Evolutionary conservation across 75 land plant species (phyloP).

Genomic region (Isoetes taiwanensis): DNA sequence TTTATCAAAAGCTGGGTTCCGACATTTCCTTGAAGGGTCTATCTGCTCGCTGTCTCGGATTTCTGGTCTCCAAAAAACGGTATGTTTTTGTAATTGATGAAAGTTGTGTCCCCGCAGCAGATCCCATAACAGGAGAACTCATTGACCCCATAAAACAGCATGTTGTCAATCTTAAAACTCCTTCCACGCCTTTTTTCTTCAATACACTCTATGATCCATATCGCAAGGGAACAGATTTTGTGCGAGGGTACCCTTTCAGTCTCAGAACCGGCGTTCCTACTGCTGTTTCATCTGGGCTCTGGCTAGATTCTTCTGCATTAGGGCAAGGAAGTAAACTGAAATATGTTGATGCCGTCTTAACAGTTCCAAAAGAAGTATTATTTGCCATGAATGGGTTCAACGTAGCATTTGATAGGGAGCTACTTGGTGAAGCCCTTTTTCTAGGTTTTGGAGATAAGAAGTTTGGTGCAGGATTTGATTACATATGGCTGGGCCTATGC

Average conservation of each 20-base stretch:
- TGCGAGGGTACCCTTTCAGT: conserved; percentile 94
- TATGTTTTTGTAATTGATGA: conserved; percentile 66
- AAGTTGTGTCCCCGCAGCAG: conserved; percentile 66
- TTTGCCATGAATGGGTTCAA: conserved; percentile 74
- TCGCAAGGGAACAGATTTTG: conserved; percentile 74
- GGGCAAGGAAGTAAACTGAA: conserved; percentile 52
- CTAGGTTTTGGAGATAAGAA: conserved; percentile 31
- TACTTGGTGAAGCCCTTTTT: conserved; percentile 58
- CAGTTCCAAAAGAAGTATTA: conserved; percentile 49
- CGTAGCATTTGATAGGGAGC: conserved; percentile 50
- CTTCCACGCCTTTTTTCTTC: conserved; percentile 83
- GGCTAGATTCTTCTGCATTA: conserved; percentile 75
- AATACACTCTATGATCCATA: conserved; percentile 93
- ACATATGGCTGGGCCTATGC: conserved; percentile 81
- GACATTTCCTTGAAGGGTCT: conserved; percentile 35
- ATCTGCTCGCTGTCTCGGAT: conserved; percentile 65
- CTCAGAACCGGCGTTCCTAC: conserved; percentile 59
- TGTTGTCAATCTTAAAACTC: conserved; percentile 48
- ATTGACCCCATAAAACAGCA: conserved; percentile 57
- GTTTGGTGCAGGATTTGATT: conserved; percentile 42
- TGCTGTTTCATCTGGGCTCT: conserved; percentile 69
- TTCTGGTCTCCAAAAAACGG: conserved; percentile 50
- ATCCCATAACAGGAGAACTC: conserved; percentile 34
- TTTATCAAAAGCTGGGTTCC: conserved; percentile 24
- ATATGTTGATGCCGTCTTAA: conserved; percentile 75